Base-by-base conservation (phyloP, 2,329 filamentous ascomycete genomes). In the Diaporthe citriasiana region DNA sequence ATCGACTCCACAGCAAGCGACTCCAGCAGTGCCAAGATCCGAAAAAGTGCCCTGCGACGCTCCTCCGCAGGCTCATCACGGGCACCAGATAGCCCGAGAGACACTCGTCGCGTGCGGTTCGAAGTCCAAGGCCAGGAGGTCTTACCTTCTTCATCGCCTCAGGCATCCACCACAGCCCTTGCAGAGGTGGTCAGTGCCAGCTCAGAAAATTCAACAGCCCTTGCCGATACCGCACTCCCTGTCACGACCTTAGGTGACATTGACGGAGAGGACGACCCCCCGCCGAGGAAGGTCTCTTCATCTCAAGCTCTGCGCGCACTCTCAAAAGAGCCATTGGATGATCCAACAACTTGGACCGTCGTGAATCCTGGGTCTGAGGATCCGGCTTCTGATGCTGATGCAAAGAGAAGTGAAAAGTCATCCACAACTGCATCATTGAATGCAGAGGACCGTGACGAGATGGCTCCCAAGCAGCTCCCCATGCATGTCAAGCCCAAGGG, bases 101-200 rank as follows among this genome's bases (percentile, higher is more conserved):
- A 75, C 78, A 89, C 89, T n/a, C 87, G 90, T 40, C 86, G 89
- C 74, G 91, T 92, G 73, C 89, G 91, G 63, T 92, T 92, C 76
- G 87, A 91, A 50, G 87, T 92, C 59, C 86, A 87, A 79, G 90
- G 90, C 70, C 83, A 87, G 76, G 89, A 92, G 78, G 89, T 93
- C 47, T 82, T 91, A 73, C 89, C 90, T 27, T 91, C 90, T 59
- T 83, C 87, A 35, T 91, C 89, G 30, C 90, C 90, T 60, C 84
- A 86, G 75, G 76, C 76, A 30, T 79, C 78, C 75, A 76, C 79
- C 70, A 78, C 79, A 69, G 75, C 77, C 22, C 70, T 71, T 42
- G 71, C 76, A 50, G 77, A 82, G 27, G 17, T 30, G 25, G 56
- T 35, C 65, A 60, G 30, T 35, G 66, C 27, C 59, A 53, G 69